Conservation (phyloP, 2,329 filamentous ascomycete species). For the Ascochyta viciae-villosae region DNA sequence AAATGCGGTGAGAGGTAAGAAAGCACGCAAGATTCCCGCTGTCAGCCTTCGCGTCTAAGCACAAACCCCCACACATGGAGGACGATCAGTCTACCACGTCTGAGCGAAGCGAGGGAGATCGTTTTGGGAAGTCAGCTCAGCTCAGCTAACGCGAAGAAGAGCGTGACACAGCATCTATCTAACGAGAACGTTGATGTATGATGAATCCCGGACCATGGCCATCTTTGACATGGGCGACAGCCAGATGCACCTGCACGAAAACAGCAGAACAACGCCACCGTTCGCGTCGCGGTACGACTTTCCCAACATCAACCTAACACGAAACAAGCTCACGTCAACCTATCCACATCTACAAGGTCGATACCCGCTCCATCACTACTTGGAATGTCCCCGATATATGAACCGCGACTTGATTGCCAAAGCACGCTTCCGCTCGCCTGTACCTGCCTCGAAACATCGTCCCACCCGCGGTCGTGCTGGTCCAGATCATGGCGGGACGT, state of each 20-base stretch:
- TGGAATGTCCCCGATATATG: slow-evolving; percentile 23
- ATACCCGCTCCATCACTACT: slow-evolving; percentile 24
- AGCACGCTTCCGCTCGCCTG: slow-evolving; percentile 19
- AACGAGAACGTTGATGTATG: neutral
- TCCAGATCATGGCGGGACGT: slow-evolving; percentile 29
- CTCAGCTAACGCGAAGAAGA: neutral
- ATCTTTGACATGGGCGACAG: neutral
- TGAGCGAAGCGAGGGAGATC: slow-evolving; percentile 4
- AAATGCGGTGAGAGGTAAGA: neutral
- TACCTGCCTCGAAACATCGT: slow-evolving; percentile 17
- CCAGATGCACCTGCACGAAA: neutral
- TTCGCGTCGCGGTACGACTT: neutral
- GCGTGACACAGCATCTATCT: slow-evolving; percentile 8
- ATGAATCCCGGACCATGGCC: neutral
- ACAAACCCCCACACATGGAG: neutral
- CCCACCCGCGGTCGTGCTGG: slow-evolving; percentile 11
- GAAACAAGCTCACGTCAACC: slow-evolving; percentile 17
- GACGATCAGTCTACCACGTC: neutral
- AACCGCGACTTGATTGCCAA: slow-evolving; percentile 3
- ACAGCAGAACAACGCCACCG: neutral
- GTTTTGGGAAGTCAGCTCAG: slow-evolving; percentile 1
- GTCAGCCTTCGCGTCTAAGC: neutral
- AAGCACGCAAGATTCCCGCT: neutral
- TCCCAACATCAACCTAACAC: neutral
- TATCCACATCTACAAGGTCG: slow-evolving; percentile 28